Percentiles rank a stretch among this genome's conserved stretches.
phyloP scores from a whole-genome alignment of 1,284 basidiomycete species.

The Austroboletus niveus region DNA sequence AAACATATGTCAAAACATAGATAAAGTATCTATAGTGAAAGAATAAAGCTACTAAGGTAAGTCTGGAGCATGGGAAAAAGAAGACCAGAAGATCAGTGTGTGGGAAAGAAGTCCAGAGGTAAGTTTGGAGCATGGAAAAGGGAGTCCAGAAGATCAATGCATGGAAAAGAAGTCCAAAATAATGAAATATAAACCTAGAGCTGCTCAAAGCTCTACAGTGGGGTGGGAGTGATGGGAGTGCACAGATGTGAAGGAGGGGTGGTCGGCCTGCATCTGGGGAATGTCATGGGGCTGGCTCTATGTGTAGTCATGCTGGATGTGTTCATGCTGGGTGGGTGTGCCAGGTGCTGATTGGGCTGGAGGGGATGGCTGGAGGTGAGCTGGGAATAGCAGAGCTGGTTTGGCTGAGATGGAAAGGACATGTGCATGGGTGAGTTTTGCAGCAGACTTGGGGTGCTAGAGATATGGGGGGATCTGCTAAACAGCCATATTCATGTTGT shows the following conservation, averaged over 20 bases:
- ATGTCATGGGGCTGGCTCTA: constrained; percentile 24
- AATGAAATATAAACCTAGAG: too few relatives aligned
- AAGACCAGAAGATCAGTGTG: too few relatives aligned
- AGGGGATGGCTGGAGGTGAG: constrained; percentile 12
- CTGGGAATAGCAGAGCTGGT: constrained; percentile 21
- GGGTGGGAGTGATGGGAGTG: constrained; percentile 31
- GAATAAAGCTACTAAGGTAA: too few relatives aligned
- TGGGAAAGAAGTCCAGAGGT: too few relatives aligned
- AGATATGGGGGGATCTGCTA: constrained; percentile 15
- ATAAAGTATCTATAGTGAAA: too few relatives aligned
- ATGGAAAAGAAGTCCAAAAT: too few relatives aligned
- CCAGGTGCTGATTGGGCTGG: constrained; percentile 18
- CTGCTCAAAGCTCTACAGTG: too few relatives aligned
- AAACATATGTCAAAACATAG: too few relatives aligned
- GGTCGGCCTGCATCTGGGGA: constrained; percentile 15
- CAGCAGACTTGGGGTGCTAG: constrained; percentile 2
- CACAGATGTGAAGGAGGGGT: constrained; percentile 28
- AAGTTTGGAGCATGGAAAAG: too few relatives aligned
- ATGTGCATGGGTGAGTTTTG: constrained; percentile 24
- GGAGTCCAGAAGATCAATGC: too few relatives aligned
- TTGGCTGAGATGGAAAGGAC: constrained; percentile 12
- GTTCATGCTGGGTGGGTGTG: constrained; percentile 23
- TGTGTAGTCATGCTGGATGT: constrained; percentile 21
- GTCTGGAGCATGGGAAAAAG: too few relatives aligned
- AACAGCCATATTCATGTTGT: constrained; percentile 14